Evolutionary conservation across 2,329 filamentous ascomycete species (phyloP), one percentile per base, ranked within the genome.

Genomic region (Microcyclospora tardicrescens): DNA sequence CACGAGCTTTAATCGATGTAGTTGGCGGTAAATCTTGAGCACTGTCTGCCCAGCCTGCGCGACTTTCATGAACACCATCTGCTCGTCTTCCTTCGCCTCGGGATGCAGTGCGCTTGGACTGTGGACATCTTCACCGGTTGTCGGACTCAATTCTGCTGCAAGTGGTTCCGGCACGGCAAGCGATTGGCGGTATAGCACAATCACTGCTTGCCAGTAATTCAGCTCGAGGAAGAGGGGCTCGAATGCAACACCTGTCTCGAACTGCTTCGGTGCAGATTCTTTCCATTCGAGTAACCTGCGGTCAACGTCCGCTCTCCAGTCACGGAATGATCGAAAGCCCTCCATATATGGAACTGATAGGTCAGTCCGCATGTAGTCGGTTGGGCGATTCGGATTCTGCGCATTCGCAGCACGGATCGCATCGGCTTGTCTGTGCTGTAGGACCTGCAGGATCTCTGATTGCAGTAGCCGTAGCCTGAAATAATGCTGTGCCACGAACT

Each of bases 151-250:
- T 61, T 95, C 89, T 38, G 78, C 78, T 38, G 87, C 84, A 41
- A 96, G 77, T 54, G 86, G 77, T 31, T 81, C 76, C 1, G 89
- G 89, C 13, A 94, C 84, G 81, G 44, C 94, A 62, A 59, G 45
- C 5, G 59, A 86, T 60, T 94, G 89, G 39, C 89, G 73, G 59
- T 96, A 96, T 14, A 96, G 73, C 80, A 95, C 86, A 49, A 95
- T 93, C 43, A 96, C 79, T 3, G 86, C 85, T 59, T 95, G 89
- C 87, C 89, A 96, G 61, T 96, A 96, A 60, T 96, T 96, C 43
- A 96, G 71, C 52, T 95, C 85, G 4, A 95, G 64, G 52, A 96
- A 94, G 40, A 94, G 81, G 1, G 84, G 78, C 0, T 83, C 86
- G 58, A 96, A 96, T 3, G 77, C 77, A 2, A 96, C 91, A 1